Evolutionary conservation across 1,284 basidiomycete genomes (phyloP).

Genomic region (Leccinum griseonigrum): DNA sequence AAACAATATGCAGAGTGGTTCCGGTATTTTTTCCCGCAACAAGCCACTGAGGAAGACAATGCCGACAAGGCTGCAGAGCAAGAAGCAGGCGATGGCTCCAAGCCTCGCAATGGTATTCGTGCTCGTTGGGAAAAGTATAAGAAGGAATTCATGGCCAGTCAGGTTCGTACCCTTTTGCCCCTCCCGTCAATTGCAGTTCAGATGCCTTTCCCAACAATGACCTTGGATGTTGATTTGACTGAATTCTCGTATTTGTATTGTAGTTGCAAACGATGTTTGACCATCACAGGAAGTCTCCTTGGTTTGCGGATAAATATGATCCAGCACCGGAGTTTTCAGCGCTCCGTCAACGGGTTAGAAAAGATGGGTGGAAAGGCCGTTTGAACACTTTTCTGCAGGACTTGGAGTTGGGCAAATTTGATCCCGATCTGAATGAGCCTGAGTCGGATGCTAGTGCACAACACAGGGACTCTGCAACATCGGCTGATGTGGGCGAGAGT

Average conservation of each 20-base stretch:
- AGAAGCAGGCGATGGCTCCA: constrained; percentile 73
- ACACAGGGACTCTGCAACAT: constrained; percentile 45
- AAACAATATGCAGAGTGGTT: constrained; percentile 93
- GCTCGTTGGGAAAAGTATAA: constrained; percentile 88
- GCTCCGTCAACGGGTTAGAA: constrained; percentile 73
- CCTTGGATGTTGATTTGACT: constrained; percentile 30
- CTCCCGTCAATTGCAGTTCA: constrained; percentile 13
- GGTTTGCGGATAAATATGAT: constrained; percentile 95
- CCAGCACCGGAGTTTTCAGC: constrained; percentile 63
- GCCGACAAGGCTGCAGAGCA: constrained; percentile 78
- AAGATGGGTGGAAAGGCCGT: constrained; percentile 77
- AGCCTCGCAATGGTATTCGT: constrained; percentile 78
- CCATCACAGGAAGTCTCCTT: constrained; percentile 85
- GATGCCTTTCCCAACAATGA: constrained; percentile 12
- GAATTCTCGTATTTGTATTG: constrained; percentile 39
- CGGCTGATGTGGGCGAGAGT: constrained; percentile 33
- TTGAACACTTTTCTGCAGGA: constrained; percentile 72
- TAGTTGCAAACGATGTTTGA: constrained; percentile 92
- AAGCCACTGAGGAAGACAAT: constrained; percentile 74
- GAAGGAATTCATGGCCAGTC: constrained; percentile 79
- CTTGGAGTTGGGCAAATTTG: constrained; percentile 80
- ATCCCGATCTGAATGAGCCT: constrained; percentile 64
- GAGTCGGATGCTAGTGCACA: constrained; percentile 47
- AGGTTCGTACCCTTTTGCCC: constrained; percentile 56
- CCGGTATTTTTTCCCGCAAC: constrained; percentile 72